phyloP scores from a whole-genome alignment of 441 rosid genomes.

The Pelargonium cotyledonis region DNA sequence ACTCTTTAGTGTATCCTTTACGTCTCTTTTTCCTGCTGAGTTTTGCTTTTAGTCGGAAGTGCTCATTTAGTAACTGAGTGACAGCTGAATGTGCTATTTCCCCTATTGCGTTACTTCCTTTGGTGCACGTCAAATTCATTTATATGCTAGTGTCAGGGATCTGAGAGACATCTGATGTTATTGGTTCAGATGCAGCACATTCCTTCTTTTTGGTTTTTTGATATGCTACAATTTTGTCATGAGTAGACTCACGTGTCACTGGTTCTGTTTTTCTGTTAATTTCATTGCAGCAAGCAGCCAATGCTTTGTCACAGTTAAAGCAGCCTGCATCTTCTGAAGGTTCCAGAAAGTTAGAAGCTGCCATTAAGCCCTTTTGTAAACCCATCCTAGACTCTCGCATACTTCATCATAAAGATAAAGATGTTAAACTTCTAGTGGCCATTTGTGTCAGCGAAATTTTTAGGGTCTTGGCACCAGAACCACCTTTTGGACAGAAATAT shows the following conservation, averaged over 20 bases:
- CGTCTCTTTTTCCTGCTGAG: neutral
- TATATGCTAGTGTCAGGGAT: neutral
- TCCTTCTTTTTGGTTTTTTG: neutral
- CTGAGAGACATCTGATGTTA: neutral
- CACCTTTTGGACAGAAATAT: constrained; percentile 66
- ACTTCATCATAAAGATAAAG: constrained; percentile 57
- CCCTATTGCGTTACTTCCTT: neutral
- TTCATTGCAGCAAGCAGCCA: constrained; percentile 57
- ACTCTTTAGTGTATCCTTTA: neutral
- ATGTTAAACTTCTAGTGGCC: constrained; percentile 65
- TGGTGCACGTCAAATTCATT: neutral
- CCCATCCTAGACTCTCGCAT: constrained; percentile 55
- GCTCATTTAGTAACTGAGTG: too few relatives aligned
- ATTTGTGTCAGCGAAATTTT: constrained; percentile 66
- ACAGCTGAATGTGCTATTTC: neutral
- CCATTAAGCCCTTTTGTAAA: constrained; percentile 46
- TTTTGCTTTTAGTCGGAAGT: too few relatives aligned
- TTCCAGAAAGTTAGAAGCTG: constrained; percentile 36
- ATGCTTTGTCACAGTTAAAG: constrained; percentile 53
- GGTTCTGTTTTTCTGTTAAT: neutral
- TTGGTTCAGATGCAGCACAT: neutral
- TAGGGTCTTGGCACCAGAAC: constrained; percentile 75
- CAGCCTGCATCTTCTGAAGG: constrained; percentile 44
- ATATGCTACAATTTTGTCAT: constrained; percentile 1
- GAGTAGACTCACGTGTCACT: neutral